Evolutionary conservation across 2,329 filamentous ascomycete genomes (phyloP).

Genomic region (Fusarium siculi): DNA sequence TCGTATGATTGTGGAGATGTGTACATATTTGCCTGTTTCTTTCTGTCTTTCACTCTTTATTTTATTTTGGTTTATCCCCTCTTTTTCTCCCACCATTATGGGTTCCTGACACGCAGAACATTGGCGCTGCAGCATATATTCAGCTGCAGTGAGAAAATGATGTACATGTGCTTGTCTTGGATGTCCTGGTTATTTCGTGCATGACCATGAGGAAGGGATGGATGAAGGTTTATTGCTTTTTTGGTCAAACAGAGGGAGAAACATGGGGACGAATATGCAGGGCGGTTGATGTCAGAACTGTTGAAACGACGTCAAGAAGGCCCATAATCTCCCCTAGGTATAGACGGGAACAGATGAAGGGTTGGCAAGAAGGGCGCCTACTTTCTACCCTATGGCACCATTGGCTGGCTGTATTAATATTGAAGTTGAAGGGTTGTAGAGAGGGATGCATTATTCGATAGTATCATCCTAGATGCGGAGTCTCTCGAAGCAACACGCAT

Average conservation of each 20-base stretch:
- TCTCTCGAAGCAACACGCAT: not conserved
- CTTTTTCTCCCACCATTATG: not conserved
- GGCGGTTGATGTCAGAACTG: slow-evolving; percentile 7
- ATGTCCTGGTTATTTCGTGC: slow-evolving; percentile 24
- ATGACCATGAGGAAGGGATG: slow-evolving; percentile 25
- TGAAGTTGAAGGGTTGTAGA: slow-evolving; percentile 12
- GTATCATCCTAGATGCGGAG: not conserved
- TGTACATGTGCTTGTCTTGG: slow-evolving; percentile 30
- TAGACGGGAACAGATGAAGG: slow-evolving; percentile 5
- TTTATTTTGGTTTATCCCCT: too few species aligned
- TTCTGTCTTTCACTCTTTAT: not conserved
- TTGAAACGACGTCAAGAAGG: not conserved
- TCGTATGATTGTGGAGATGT: slow-evolving; percentile 37
- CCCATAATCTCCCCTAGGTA: slow-evolving; percentile 3
- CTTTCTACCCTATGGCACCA: not conserved
- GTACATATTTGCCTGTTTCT: slow-evolving; percentile 1
- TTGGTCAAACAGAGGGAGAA: slow-evolving; percentile 15
- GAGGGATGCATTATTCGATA: slow-evolving; percentile 13
- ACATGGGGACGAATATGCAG: slow-evolving; percentile 14
- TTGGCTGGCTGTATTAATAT: not conserved
- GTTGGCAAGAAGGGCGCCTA: slow-evolving; percentile 1
- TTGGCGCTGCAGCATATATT: not conserved
- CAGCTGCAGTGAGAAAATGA: slow-evolving; percentile 18
- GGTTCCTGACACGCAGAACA: not conserved
- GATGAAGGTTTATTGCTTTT: slow-evolving; percentile 37